phyloP scores from a whole-genome alignment of 1,139 yeast species.

The Protomyces pachydermus region DNA sequence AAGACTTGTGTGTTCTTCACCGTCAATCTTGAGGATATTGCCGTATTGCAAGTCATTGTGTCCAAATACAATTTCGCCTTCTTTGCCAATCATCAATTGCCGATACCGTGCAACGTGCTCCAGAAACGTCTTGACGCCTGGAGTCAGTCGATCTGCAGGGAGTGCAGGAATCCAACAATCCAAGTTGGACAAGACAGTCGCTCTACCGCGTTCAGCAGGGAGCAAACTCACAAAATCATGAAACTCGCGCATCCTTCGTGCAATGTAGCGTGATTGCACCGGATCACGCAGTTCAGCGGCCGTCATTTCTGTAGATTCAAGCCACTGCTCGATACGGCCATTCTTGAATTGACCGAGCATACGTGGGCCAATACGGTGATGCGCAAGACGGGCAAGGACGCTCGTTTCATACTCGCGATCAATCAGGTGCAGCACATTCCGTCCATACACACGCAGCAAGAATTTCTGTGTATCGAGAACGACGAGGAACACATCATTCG shows the following conservation, averaged over 20 bases:
- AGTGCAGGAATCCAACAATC: constrained; percentile 65
- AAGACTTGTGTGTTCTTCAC: constrained; percentile 61
- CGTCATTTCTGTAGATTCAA: constrained; percentile 71
- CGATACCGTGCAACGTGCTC: constrained; percentile 49
- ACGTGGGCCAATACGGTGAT: constrained; percentile 79
- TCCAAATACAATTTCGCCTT: constrained; percentile 37
- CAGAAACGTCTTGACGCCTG: constrained; percentile 44
- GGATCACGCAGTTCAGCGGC: constrained; percentile 69
- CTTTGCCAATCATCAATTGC: constrained; percentile 46
- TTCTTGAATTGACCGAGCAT: constrained; percentile 81
- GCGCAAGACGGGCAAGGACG: constrained; percentile 65
- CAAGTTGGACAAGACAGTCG: constrained; percentile 59
- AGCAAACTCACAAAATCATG: constrained; percentile 74
- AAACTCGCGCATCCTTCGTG: constrained; percentile 92
- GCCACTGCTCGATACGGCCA: constrained; percentile 87
- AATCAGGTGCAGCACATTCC: constrained; percentile 76
- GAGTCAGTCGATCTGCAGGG: constrained; percentile 1
- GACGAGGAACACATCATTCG: constrained; percentile 79
- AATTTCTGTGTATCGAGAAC: constrained; percentile 39
- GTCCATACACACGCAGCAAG: constrained; percentile 82
- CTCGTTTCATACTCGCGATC: constrained; percentile 78
- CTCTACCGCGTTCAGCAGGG: constrained; percentile 47
- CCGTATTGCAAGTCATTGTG: constrained; percentile 98
- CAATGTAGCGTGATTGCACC: constrained; percentile 74
- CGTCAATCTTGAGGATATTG: constrained; percentile 52